Evolutionary conservation across 176 grass and related monocot species (phyloP).

Genomic region (Oryza meyeriana): DNA sequence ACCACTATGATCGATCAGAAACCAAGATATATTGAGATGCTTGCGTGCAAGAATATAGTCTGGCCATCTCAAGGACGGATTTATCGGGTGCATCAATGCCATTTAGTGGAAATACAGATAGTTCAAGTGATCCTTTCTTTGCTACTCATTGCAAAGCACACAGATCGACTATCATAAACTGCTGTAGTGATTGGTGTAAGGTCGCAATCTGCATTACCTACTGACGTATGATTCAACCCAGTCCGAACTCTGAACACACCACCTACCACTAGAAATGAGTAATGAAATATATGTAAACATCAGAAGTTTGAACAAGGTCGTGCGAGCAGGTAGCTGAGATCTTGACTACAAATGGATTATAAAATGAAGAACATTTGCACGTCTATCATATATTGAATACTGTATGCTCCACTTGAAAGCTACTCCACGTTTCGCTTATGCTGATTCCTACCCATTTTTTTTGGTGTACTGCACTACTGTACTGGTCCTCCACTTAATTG

Average conservation of each 20-base stretch:
- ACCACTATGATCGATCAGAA: not conserved
- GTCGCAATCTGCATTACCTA: not conserved
- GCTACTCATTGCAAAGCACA: not conserved
- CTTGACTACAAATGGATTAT: not conserved
- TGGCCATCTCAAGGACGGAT: not conserved
- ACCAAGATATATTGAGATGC: not conserved
- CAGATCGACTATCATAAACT: not conserved
- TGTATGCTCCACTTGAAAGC: not conserved
- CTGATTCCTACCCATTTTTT: too few relatives aligned
- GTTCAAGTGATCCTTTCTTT: not conserved
- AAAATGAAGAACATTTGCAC: slow-evolving; percentile 5
- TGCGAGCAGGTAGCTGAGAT: not conserved
- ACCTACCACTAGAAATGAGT: not conserved
- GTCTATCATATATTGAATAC: not conserved
- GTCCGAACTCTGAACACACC: not conserved
- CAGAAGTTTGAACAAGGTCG: slow-evolving; percentile 9
- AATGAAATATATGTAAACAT: not conserved
- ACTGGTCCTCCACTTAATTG: not conserved
- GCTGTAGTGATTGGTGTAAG: not conserved
- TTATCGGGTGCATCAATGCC: not conserved
- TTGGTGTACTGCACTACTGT: not conserved
- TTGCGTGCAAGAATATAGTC: not conserved
- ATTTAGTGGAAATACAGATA: not conserved
- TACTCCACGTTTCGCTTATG: not conserved
- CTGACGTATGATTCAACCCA: not conserved